A percentile compares a stretch with the other conserved stretches of the same genome.
Evolutionary conservation across 2,329 filamentous ascomycete species (phyloP).

Genomic region (Xylariomycetidae sp.): DNA sequence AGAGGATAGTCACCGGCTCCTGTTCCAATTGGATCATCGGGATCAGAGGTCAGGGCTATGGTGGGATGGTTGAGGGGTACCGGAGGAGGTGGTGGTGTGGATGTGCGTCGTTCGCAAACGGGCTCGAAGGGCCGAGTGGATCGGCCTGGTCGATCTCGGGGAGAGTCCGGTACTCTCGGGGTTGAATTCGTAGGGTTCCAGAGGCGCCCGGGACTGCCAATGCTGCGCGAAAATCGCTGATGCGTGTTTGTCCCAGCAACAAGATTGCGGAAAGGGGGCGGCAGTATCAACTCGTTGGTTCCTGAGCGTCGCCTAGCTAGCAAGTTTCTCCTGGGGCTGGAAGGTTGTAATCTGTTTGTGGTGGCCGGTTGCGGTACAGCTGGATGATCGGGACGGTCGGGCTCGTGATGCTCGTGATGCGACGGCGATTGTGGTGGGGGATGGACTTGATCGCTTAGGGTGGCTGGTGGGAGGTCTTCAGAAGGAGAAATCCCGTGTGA

Average conservation of each 20-base stretch:
- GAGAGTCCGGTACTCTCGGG: slow-evolving; percentile 38
- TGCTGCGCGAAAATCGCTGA: slow-evolving; percentile 31
- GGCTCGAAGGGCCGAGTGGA: slow-evolving; percentile 15
- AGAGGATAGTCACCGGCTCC: slow-evolving; percentile 44
- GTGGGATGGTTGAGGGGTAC: slow-evolving; percentile 43
- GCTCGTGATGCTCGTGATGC: too few species aligned
- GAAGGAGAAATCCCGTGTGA: slow-evolving; percentile 21
- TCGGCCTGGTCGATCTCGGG: too few species aligned
- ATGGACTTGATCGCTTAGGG: slow-evolving; percentile 20
- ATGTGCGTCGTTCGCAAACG: slow-evolving; percentile 41
- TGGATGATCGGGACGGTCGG: too few species aligned
- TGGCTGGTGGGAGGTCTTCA: slow-evolving; percentile 21
- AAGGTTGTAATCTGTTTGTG: slow-evolving; percentile 11
- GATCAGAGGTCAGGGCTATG: slow-evolving; percentile 31
- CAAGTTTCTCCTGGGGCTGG: slow-evolving; percentile 17
- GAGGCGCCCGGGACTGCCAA: slow-evolving; percentile 42
- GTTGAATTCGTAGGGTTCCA: slow-evolving; percentile 59
- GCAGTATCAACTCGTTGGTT: slow-evolving; percentile 15
- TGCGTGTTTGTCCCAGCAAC: slow-evolving; percentile 22
- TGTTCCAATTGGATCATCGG: slow-evolving; percentile 31
- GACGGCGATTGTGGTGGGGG: slow-evolving; percentile 8
- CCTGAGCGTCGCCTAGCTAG: slow-evolving; percentile 12
- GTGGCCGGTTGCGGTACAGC: slow-evolving; percentile 3
- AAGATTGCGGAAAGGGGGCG: slow-evolving; percentile 40
- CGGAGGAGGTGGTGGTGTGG: slow-evolving; percentile 47